phyloP scores from a whole-genome alignment of 23 red algal genomes.

The Cyanidiococcus yangmingshanensis region DNA sequence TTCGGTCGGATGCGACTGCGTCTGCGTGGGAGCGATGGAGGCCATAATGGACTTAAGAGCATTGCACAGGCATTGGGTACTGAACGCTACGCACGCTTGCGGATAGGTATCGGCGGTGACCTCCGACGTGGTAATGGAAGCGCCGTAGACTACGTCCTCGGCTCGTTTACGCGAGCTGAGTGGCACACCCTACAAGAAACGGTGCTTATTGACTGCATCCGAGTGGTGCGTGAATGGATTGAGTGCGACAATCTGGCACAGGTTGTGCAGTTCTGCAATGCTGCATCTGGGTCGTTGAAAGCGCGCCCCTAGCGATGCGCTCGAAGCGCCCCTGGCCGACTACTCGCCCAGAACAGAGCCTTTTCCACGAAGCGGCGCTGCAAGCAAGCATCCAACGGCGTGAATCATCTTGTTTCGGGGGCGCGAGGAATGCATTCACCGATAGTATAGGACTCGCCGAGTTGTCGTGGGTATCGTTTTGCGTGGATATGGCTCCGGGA shows the following conservation, averaged over 20 bases:
- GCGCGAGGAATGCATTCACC: too few relatives aligned
- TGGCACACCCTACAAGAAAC: slow-evolving; percentile 25
- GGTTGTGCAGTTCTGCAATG: slow-evolving; percentile 9
- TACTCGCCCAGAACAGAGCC: too few relatives aligned
- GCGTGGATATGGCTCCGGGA: too few relatives aligned
- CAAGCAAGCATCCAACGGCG: too few relatives aligned
- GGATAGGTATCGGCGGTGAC: slow-evolving; percentile 54
- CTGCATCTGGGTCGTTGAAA: too few relatives aligned
- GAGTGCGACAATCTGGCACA: background rate
- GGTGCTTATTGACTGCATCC: slow-evolving; percentile 14
- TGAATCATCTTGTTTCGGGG: too few relatives aligned
- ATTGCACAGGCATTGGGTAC: slow-evolving; percentile 39
- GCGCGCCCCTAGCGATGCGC: too few relatives aligned
- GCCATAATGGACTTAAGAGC: slow-evolving; percentile 92
- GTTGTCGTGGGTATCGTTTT: too few relatives aligned
- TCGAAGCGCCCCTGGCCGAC: too few relatives aligned
- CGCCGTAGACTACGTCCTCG: slow-evolving; percentile 51
- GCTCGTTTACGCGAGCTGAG: slow-evolving; percentile 46
- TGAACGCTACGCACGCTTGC: slow-evolving; percentile 50
- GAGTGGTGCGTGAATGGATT: background rate
- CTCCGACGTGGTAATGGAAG: slow-evolving; percentile 29
- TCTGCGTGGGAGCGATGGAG: slow-evolving; percentile 60
- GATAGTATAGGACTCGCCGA: too few relatives aligned
- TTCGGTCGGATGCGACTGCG: slow-evolving; percentile 59
- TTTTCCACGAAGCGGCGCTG: too few relatives aligned